These are phyloP conservation scores for Pyrenopolyporus hunteri DNA, from an alignment of 495 filamentous ascomycete genomes.

Conservation along the genomic window DNA sequence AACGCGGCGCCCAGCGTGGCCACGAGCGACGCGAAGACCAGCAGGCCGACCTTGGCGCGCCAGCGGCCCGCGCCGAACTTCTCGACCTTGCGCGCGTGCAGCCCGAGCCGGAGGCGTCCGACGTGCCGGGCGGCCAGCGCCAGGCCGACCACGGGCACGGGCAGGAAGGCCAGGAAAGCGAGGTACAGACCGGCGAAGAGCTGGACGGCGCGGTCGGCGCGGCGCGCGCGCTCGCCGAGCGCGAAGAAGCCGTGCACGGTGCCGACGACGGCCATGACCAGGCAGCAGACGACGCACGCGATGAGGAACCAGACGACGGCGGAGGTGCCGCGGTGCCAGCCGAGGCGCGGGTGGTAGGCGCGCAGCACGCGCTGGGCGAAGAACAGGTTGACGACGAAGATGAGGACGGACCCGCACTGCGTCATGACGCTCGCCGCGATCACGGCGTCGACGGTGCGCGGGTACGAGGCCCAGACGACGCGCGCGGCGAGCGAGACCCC, in stretches of 20 bases:
- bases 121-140: slow-evolving; percentile 56
- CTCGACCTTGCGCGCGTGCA: slow-evolving; percentile 60
- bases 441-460: slow-evolving; percentile 57
- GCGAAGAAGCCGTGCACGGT: slow-evolving; percentile 73
- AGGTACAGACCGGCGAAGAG: slow-evolving; percentile 71
- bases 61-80: slow-evolving; percentile 75
- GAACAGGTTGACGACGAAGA: slow-evolving; percentile 84
- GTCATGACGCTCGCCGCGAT: slow-evolving; percentile 80
- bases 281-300: slow-evolving; percentile 61
- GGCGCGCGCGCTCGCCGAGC: slow-evolving; percentile 48
- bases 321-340: slow-evolving; percentile 63
- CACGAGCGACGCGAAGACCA: slow-evolving; percentile 60
- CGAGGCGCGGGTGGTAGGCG: slow-evolving; percentile 71
- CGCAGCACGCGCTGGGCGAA: slow-evolving; percentile 79
- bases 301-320: slow-evolving; percentile 64
- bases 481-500: slow-evolving; percentile 69
- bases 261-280: slow-evolving; percentile 72
- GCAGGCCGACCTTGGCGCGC: slow-evolving; percentile 66
- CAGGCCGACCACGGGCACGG: slow-evolving; percentile 65
- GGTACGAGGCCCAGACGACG: slow-evolving; percentile 61
- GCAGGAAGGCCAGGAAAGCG: slow-evolving; percentile 74
- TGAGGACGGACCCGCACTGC: slow-evolving; percentile 73
- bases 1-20: slow-evolving; percentile 75
- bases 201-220: slow-evolving; percentile 66
- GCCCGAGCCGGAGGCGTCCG: slow-evolving; percentile 52